Evolutionary conservation across 257 asterid genomes (phyloP).

Genomic region (Nicotiana tabacum): DNA sequence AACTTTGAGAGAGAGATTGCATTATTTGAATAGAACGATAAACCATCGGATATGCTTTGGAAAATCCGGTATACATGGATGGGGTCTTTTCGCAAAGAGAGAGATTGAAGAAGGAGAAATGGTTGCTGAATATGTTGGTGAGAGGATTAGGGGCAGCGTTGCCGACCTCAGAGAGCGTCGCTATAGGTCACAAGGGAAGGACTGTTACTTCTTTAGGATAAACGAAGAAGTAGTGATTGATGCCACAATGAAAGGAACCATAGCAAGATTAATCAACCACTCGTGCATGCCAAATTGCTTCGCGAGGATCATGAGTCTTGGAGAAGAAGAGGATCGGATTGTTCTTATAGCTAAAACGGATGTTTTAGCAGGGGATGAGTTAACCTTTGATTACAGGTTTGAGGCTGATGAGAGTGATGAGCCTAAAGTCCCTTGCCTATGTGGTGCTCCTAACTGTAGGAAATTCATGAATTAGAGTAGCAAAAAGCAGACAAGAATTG

Average conservation of each 20-base stretch:
- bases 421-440: neutral
- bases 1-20: constrained; percentile 4
- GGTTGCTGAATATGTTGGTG: constrained; percentile 10
- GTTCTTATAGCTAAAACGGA: constrained; percentile 8
- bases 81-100: constrained; percentile 12
- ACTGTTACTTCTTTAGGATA: constrained; percentile 13
- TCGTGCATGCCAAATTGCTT: constrained; percentile 12
- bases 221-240: constrained; percentile 8
- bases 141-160: constrained; percentile 5
- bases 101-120: constrained; percentile 5
- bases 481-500: neutral
- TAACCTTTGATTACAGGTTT: constrained; percentile 14
- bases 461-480: constrained; percentile 8
- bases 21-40: neutral
- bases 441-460: constrained; percentile 15
- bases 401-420: constrained; percentile 1
- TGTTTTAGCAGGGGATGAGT: constrained; percentile 4
- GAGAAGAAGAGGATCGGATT: neutral
- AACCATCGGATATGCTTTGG: constrained; percentile 9
- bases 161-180: constrained; percentile 5
- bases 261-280: constrained; percentile 9
- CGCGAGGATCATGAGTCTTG: constrained; percentile 13
- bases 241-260: constrained; percentile 10
- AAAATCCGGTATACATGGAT: constrained; percentile 11
- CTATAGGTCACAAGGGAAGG: neutral